Conservation (phyloP, 495 filamentous ascomycete species). For the Podospora didyma region DNA sequence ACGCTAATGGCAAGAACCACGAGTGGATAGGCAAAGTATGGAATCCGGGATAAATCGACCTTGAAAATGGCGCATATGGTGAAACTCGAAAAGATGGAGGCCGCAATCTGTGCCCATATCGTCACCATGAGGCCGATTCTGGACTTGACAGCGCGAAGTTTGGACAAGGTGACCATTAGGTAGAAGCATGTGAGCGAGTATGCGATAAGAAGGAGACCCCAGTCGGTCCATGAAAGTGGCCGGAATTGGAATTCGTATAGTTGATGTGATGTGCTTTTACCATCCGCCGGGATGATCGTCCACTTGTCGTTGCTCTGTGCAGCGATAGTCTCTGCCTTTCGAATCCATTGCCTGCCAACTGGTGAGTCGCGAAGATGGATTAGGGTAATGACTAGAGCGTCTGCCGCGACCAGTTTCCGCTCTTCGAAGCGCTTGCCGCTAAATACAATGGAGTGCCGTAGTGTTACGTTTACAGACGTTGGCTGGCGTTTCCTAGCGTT, state of each 20-base stretch:
- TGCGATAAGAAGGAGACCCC: conserved; percentile 52
- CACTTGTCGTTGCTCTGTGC: conserved; percentile 41
- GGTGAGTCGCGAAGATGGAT: conserved; percentile 58
- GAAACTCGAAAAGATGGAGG: conserved; percentile 64
- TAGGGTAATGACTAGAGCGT: conserved; percentile 69
- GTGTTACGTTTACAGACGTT: conserved; percentile 62
- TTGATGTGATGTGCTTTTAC: conserved; percentile 44
- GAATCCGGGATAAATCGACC: conserved; percentile 57
- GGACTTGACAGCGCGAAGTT: conserved; percentile 64
- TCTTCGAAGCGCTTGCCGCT: conserved; percentile 67
- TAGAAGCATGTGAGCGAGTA: conserved; percentile 57
- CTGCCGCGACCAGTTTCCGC: conserved; percentile 57
- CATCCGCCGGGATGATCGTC: conserved; percentile 57
- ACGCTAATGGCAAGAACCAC: conserved; percentile 67
- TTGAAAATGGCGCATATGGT: conserved; percentile 59
- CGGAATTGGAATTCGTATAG: conserved; percentile 71
- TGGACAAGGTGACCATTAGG: conserved; percentile 54
- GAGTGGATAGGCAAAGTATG: conserved; percentile 60
- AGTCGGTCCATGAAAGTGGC: conserved; percentile 58
- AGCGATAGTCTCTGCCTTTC: conserved; percentile 46
- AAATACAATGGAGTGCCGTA: conserved; percentile 70
- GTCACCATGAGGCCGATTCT: conserved; percentile 62
- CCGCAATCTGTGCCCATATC: conserved; percentile 58
- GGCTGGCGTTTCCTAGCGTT: conserved; percentile 50
- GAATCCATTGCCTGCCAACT: conserved; percentile 56